These are phyloP conservation scores for Lyophyllum semitale DNA, from an alignment of 768 basidiomycete species.

Conservation along the genomic window DNA sequence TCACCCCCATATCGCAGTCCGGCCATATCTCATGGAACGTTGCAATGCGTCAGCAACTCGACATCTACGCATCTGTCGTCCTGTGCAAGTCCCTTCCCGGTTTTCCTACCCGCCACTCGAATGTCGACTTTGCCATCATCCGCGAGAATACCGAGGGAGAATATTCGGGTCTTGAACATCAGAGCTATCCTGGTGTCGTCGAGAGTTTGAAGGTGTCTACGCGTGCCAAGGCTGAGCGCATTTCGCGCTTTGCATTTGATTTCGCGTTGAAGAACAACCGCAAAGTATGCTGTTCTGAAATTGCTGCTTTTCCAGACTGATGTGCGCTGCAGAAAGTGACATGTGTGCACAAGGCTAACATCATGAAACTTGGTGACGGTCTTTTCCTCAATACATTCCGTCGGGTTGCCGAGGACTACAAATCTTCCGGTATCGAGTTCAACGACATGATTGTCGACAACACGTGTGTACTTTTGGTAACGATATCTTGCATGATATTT, in stretches of 20 bases:
- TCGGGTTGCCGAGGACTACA: slow-evolving; percentile 95
- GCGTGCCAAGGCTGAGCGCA: slow-evolving; percentile 92
- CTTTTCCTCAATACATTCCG: slow-evolving; percentile 99
- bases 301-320: slow-evolving; percentile 3
- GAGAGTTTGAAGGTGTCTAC: slow-evolving; percentile 98
- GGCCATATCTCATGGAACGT: slow-evolving; percentile 99
- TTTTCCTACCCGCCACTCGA: slow-evolving; percentile 91
- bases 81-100: slow-evolving; percentile 98
- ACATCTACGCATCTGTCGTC: slow-evolving; percentile 98
- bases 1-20: slow-evolving; percentile 94
- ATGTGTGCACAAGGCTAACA: slow-evolving; percentile 99
- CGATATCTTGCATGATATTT: neutral
- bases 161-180: slow-evolving; percentile 98
- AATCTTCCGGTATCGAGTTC: slow-evolving; percentile 83
- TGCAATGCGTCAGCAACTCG: slow-evolving; percentile 98
- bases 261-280: slow-evolving; percentile 98
- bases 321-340: slow-evolving; percentile 82
- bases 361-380: slow-evolving; percentile 99
- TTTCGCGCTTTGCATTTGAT: slow-evolving; percentile 96
- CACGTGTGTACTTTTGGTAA: slow-evolving; percentile 57
- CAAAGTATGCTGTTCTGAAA: slow-evolving; percentile 58
- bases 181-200: slow-evolving; percentile 97
- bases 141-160: slow-evolving; percentile 99
- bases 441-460: slow-evolving; percentile 99
- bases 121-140: slow-evolving; percentile 99